Conservation (phyloP, 2,329 filamentous ascomycete species). For the Cryphonectria carpinicola region DNA sequence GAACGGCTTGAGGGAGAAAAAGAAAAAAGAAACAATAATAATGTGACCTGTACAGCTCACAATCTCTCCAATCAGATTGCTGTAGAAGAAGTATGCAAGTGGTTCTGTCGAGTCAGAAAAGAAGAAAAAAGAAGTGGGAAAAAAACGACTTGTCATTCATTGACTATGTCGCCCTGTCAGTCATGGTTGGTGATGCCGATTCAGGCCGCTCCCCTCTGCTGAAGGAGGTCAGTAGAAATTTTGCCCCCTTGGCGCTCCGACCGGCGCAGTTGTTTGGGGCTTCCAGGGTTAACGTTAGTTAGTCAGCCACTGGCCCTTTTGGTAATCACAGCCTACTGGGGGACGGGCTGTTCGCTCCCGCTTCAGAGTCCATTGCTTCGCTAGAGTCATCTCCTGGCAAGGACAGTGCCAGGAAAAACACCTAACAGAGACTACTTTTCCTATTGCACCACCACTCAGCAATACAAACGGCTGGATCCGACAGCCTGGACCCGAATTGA, state of each 20-base stretch:
- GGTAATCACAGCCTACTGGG: conserved; percentile 2
- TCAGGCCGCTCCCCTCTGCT: neutral
- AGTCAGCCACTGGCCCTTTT: conserved; percentile 12
- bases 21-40: neutral
- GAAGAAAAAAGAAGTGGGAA: neutral
- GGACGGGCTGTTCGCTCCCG: conserved; percentile 4
- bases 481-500: conserved; percentile 4
- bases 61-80: neutral
- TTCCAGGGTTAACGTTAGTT: neutral
- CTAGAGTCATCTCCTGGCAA: neutral
- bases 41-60: neutral
- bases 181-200: neutral
- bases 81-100: neutral
- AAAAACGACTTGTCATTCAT: neutral
- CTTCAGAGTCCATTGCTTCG: neutral
- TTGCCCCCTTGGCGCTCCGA: conserved; percentile 8
- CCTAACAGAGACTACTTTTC: neutral
- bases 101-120: neutral
- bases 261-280: neutral
- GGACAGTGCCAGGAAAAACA: too few species aligned
- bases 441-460: neutral
- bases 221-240: neutral
- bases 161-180: neutral
- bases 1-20: neutral
- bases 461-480: conserved; percentile 1